A percentile compares a stretch with the other conserved stretches of the same genome.
Evolutionary conservation across 2,329 filamentous ascomycete genomes (phyloP).

Genomic region (Sarocladium kiliense): DNA sequence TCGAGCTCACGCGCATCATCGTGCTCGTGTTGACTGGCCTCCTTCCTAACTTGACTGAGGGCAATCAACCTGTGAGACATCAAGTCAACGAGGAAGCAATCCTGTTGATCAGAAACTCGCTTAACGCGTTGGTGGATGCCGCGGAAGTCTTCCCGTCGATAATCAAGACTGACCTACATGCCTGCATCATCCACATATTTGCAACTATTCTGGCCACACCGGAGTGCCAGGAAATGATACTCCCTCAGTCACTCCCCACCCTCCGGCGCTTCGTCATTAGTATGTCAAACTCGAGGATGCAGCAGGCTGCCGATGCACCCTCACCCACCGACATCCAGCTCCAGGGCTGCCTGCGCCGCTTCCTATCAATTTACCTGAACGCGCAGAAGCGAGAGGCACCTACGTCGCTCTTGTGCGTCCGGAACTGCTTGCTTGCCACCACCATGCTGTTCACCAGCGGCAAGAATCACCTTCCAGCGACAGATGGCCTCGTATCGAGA

Average conservation of each 20-base stretch:
- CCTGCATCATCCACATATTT: conserved; percentile 95
- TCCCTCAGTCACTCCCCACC: conserved; percentile 84
- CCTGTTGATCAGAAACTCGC: conserved; percentile 69
- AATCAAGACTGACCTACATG: conserved; percentile 93
- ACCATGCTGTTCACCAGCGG: conserved; percentile 86
- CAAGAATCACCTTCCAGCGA: conserved; percentile 65
- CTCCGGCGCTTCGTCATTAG: conserved; percentile 85
- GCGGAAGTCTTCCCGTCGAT: conserved; percentile 94
- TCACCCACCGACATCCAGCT: conserved; percentile 63
- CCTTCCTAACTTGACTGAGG: conserved; percentile 73
- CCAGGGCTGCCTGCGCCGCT: conserved; percentile 75
- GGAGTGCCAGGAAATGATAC: conserved; percentile 75
- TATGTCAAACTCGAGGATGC: conserved; percentile 47
- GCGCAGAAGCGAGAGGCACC: conserved; percentile 71
- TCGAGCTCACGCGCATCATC: conserved; percentile 93
- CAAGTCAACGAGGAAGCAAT: conserved; percentile 85
- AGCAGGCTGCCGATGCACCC: conserved; percentile 25
- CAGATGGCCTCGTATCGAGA: conserved; percentile 67
- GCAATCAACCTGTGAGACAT: conserved; percentile 61
- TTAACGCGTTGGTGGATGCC: conserved; percentile 88
- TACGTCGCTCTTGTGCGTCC: conserved; percentile 79
- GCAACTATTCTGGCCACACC: conserved; percentile 86
- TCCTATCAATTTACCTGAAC: conserved; percentile 72
- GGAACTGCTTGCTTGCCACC: conserved; percentile 82
- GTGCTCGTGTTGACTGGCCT: conserved; percentile 86